Evolutionary conservation across 2,329 filamentous ascomycete genomes (phyloP), one percentile per base, ranked within the genome.

Genomic region (Exutisphaerella laricina): DNA sequence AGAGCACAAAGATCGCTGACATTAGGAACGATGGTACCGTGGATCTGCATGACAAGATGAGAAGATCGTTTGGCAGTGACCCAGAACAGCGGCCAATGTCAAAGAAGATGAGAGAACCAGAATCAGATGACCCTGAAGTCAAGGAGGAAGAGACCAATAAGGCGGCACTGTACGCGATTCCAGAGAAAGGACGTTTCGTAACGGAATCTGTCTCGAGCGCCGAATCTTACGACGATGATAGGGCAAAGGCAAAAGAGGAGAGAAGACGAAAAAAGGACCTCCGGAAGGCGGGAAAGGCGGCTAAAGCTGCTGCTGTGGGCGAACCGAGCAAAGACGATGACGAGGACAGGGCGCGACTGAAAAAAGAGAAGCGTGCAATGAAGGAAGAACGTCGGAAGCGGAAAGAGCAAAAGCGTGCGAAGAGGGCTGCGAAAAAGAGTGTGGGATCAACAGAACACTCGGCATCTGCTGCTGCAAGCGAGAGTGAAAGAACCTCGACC

Each of bases 391-490:
- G 67, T 48, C 64, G 64, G 40, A 62, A 64, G 37, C 66, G 72
- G 56, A 79, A 76, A 57, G 70, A 72, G 25, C 72, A 69, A 61
- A 75, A 68, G 48, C 66, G 68, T 17, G 62, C 61, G 60, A 75
- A 68, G 49, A 65, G 67, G 29, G 64, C 62, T 43, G 67, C 63
- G 47, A 68, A 68, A 43, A 61, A 68, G 31, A 22, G 21, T 20
- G 66, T 71, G 56, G 68, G 71, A 51, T 58, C 66, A 30, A 67
- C 69, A 7, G 35, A 58, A 60, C 34, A 54, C 57, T 35, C 43
- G 1, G 32, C 41, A 9, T 46, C 46, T n/a, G 43, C 45, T 13
- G 32, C 29, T 17, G 23, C 40, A 7, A 55, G 49, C 31, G 44
- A 48, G 30, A 47, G 39, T 33, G 58, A 58, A 22, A 62, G 62